Evolutionary conservation across 2,329 filamentous ascomycete species (phyloP).

Genomic region (Chrysoporthe austroafricana): DNA sequence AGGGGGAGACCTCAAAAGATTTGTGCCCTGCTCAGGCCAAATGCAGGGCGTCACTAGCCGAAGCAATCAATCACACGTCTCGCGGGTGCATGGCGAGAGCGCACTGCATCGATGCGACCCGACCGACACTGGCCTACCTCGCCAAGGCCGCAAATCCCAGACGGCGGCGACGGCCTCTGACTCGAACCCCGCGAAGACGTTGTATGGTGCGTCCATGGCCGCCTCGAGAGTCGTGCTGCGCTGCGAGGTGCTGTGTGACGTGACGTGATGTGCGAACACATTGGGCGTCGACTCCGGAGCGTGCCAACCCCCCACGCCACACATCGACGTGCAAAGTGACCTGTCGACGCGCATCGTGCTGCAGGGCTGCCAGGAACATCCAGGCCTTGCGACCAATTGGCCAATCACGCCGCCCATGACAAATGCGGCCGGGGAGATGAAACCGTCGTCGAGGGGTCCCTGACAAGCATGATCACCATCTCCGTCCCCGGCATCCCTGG

Average conservation of each 20-base stretch:
- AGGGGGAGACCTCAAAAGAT: background rate
- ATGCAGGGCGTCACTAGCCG: background rate
- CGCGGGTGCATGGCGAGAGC: background rate
- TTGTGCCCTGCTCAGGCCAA: background rate
- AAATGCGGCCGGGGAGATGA: background rate
- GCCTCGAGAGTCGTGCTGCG: background rate
- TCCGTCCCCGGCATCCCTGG: background rate
- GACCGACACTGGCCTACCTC: too few species aligned
- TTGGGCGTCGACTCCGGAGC: background rate
- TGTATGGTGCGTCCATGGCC: background rate
- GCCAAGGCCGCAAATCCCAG: background rate
- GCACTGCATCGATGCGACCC: background rate
- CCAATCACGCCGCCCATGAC: slow-evolving; percentile 1
- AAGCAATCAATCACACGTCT: background rate
- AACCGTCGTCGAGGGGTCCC: background rate
- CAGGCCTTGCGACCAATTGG: background rate
- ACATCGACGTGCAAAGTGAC: background rate
- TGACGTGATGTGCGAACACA: background rate
- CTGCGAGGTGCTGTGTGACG: background rate
- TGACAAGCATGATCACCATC: background rate
- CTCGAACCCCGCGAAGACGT: background rate
- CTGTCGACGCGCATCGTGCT: background rate
- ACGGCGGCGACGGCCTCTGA: background rate
- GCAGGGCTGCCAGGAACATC: slow-evolving; percentile 8
- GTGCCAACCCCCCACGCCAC: background rate